Percentiles rank a stretch among this genome's conserved stretches.
phyloP scores from a whole-genome alignment of 2,329 filamentous ascomycete species.

The Cladosporium sp. region DNA sequence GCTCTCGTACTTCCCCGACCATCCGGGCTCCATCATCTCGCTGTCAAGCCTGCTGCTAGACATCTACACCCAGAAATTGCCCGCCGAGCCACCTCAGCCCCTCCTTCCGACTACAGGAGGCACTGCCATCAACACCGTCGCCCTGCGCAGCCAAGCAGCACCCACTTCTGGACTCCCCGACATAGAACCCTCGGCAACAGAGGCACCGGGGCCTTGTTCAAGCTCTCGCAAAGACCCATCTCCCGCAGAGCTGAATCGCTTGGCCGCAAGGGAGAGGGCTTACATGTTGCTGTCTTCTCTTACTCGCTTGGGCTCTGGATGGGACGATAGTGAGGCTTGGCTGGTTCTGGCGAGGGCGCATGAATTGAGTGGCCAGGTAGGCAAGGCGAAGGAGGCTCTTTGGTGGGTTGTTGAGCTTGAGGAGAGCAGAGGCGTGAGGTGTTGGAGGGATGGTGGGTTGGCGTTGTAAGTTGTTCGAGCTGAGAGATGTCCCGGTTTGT shows the following conservation, averaged over 20 bases:
- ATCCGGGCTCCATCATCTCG: slow-evolving; percentile 74
- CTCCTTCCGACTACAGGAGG: slow-evolving; percentile 23
- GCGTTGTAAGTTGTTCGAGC: slow-evolving; percentile 20
- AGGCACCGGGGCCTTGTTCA: not conserved
- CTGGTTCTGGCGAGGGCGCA: slow-evolving; percentile 81
- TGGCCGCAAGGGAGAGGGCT: slow-evolving; percentile 87
- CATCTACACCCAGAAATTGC: slow-evolving; percentile 63
- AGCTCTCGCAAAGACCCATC: slow-evolving; percentile 36
- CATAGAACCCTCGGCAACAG: not conserved
- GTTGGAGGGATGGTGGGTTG: slow-evolving; percentile 59
- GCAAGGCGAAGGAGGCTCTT: slow-evolving; percentile 85
- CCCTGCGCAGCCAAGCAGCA: not conserved
- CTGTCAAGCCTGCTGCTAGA: slow-evolving; percentile 83
- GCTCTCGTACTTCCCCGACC: slow-evolving; percentile 73
- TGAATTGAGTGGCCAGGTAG: slow-evolving; percentile 77
- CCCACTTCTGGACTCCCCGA: slow-evolving; percentile 3
- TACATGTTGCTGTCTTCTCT: slow-evolving; percentile 76
- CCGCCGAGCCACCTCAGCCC: slow-evolving; percentile 54
- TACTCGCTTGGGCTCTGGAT: slow-evolving; percentile 80
- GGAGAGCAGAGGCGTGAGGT: slow-evolving; percentile 73
- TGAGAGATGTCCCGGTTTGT: not conserved
- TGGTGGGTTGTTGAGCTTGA: slow-evolving; percentile 99
- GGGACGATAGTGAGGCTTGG: slow-evolving; percentile 94
- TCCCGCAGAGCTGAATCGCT: slow-evolving; percentile 69
- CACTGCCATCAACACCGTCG: not conserved